Evolutionary conservation across 306 rosid species (phyloP).

Genomic region (Potentilla sterilis): DNA sequence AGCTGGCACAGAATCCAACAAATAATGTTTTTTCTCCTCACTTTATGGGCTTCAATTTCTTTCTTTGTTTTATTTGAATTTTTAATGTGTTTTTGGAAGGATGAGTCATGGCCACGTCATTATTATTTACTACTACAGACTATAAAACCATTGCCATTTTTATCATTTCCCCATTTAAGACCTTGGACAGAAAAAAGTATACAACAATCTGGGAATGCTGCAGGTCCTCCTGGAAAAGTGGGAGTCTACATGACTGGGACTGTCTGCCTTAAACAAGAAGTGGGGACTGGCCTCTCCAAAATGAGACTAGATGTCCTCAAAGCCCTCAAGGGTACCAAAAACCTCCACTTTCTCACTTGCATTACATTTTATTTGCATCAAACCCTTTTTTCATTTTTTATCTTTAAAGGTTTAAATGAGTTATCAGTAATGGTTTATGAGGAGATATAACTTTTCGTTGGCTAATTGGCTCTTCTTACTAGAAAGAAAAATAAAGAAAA

Average conservation of each 20-base stretch:
- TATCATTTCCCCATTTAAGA: not conserved
- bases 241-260: not conserved
- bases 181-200: not conserved
- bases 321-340: too few relatives aligned
- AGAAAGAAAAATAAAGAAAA: too few relatives aligned
- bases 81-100: not conserved
- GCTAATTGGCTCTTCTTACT: too few relatives aligned
- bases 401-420: too few relatives aligned
- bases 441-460: too few relatives aligned
- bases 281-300: not conserved
- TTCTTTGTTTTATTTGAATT: not conserved
- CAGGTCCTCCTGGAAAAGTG: not conserved
- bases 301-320: not conserved
- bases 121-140: not conserved
- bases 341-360: too few relatives aligned
- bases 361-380: too few relatives aligned
- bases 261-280: too few relatives aligned
- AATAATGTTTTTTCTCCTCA: conserved; percentile 27
- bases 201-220: not conserved
- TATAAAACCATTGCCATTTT: not conserved
- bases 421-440: too few relatives aligned
- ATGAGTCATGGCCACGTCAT: not conserved
- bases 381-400: too few relatives aligned
- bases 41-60: conserved; percentile 18
- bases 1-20: conserved; percentile 38